Base-by-base conservation (phyloP, 345 rosid species). In the Rhodamnia rubescens region DNA sequence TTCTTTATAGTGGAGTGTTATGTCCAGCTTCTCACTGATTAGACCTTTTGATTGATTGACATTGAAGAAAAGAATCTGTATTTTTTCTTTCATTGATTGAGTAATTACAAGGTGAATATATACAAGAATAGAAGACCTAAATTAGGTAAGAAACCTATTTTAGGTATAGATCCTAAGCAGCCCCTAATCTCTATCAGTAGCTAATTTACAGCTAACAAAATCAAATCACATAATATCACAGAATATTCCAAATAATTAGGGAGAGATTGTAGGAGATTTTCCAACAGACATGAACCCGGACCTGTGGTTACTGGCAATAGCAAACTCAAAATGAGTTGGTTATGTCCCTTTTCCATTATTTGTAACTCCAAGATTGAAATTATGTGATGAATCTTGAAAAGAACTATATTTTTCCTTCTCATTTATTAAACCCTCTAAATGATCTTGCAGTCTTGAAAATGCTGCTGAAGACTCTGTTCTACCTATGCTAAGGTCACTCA, bases 381-480 rank as follows among this genome's bases (percentile, higher is more conserved):
- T 69, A 8, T 36, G 21, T 18, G 26, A 18, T 8, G 80, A 36
- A 69, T 54, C 2, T 57, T 82, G 11, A 57, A 49, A 49, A 49
- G 52, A 50, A 13, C 15, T 52, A n/a, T 80, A 53, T 53, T 22
- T 51, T 64, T 59, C 50, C 51, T 85, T 56, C n/a, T n/a, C 54
- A 82, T 58, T 47, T 61, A 49, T 27, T 21, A 61, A 42, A 75
- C 49, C 85, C 82, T 84, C 50, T 27, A 52, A 82, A 64, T 87
- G 78, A 32, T 83, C 87, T 91, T 92, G 91, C 90, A 96, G 99
- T 88, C 99, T 96, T 87, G 98, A 96, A 90, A 95, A 95, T 96
- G 95, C 99, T 83, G 98, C 96, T 89, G 98, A 95, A 91, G 92
- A 91, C 90, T 92, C 97, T 88, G 92, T 92, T 88, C 89, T 96